phyloP scores from a whole-genome alignment of 1,284 basidiomycete genomes.

The Leucoagaricus sp. region DNA sequence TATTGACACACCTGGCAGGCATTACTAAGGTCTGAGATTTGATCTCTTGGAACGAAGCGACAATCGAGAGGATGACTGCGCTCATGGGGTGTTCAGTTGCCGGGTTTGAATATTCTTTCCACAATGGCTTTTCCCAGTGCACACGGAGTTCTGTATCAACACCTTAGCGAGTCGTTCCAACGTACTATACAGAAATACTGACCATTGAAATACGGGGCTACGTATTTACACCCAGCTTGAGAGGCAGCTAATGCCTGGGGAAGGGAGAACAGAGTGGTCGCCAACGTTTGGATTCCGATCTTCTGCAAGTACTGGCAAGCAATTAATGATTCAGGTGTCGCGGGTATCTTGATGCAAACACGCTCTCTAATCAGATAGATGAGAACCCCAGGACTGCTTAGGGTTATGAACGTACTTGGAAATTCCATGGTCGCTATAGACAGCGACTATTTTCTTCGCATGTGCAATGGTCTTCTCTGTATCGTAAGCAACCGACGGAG shows the following conservation, averaged over 20 bases:
- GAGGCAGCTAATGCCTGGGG: slow-evolving; percentile 48
- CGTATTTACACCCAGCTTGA: slow-evolving; percentile 48
- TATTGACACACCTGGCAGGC: slow-evolving; percentile 45
- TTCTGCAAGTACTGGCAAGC: slow-evolving; percentile 44
- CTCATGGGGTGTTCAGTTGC: slow-evolving; percentile 45
- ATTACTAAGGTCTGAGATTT: slow-evolving; percentile 47
- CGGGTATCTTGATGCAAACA: slow-evolving; percentile 54
- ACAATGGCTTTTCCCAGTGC: slow-evolving; percentile 43
- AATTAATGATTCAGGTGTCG: slow-evolving; percentile 45
- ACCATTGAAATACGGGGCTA: slow-evolving; percentile 55
- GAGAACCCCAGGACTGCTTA: neutral
- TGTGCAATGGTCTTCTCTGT: slow-evolving; percentile 46
- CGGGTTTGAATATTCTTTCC: slow-evolving; percentile 43
- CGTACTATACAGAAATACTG: neutral
- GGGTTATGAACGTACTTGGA: slow-evolving; percentile 33
- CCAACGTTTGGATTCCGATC: slow-evolving; percentile 46
- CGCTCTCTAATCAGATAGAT: slow-evolving; percentile 31
- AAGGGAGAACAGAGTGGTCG: slow-evolving; percentile 48
- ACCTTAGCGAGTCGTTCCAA: neutral
- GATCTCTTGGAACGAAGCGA: slow-evolving; percentile 37
- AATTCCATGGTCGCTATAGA: slow-evolving; percentile 47
- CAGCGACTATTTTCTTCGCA: slow-evolving; percentile 41
- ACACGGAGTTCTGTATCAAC: slow-evolving; percentile 40
- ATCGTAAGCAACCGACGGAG: slow-evolving; percentile 44
- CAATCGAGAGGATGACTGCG: slow-evolving; percentile 38